phyloP scores from a whole-genome alignment of 1,139 yeast genomes.

The Lodderomyces parapsilosis region DNA sequence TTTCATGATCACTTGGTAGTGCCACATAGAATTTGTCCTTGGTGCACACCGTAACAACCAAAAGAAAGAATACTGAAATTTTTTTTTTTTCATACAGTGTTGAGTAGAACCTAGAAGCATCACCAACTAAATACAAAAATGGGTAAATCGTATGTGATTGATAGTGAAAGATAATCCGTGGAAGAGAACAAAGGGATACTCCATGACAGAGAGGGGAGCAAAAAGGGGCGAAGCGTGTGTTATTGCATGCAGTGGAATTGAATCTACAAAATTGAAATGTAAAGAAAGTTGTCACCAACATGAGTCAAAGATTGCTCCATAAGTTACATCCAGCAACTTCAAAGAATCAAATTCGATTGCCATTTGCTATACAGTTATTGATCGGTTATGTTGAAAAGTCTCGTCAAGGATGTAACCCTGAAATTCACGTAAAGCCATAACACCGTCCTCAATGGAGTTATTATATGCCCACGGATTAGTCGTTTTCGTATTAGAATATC shows the following conservation, averaged over 20 bases:
- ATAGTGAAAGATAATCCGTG: not conserved
- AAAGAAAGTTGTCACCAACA: no score
- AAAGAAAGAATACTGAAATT: conserved; percentile 11
- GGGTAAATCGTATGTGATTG: conserved; percentile 76
- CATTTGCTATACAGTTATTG: no score
- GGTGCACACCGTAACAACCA: conserved; percentile 15
- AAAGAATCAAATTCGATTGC: no score
- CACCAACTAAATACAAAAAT: conserved; percentile 42
- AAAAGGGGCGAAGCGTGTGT: not conserved
- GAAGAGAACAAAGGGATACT: not conserved
- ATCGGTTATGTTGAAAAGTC: no score
- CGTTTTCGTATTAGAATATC: not conserved
- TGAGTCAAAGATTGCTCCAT: no score
- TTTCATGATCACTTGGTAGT: conserved; percentile 2
- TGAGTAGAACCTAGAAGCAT: conserved; percentile 2
- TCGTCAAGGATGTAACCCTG: no score
- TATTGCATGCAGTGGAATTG: not conserved
- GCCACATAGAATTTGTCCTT: conserved; percentile 3
- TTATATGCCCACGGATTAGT: not conserved
- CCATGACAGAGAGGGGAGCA: not conserved
- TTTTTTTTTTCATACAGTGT: conserved; percentile 8
- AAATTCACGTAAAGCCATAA: no score
- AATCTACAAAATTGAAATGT: no score
- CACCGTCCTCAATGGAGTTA: no score
- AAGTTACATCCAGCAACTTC: no score